These are phyloP conservation scores for Glarea lozoyensis DNA, from an alignment of 495 filamentous ascomycete genomes.

Conservation along the genomic window DNA sequence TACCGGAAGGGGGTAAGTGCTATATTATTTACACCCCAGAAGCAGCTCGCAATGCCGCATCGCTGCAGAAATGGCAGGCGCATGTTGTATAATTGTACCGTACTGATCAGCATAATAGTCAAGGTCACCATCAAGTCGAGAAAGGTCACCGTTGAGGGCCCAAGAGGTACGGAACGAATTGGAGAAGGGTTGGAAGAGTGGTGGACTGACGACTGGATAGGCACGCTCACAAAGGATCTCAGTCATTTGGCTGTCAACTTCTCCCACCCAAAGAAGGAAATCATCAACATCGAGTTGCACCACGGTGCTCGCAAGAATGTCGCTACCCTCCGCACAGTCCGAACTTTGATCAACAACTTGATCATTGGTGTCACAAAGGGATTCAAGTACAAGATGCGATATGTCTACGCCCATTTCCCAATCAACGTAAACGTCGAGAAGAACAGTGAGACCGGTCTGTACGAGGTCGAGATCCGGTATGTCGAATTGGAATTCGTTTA, in stretches of 20 bases:
- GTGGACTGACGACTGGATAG: conserved; percentile 31
- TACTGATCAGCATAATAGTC: conserved; percentile 49
- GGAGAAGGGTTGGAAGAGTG: background rate
- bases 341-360: conserved; percentile 94
- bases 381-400: conserved; percentile 99
- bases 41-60: background rate
- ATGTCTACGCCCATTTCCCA: conserved; percentile 99
- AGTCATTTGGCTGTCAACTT: conserved; percentile 95
- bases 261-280: conserved; percentile 65
- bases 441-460: conserved; percentile 80
- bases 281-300: conserved; percentile 94
- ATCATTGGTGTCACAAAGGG: conserved; percentile 96
- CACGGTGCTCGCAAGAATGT: conserved; percentile 96
- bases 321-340: conserved; percentile 95
- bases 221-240: conserved; percentile 92
- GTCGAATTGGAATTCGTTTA: conserved; percentile 22
- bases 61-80: background rate
- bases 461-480: conserved; percentile 95
- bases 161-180: conserved; percentile 54
- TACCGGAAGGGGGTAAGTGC: conserved; percentile 92
- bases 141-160: conserved; percentile 90
- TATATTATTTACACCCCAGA: conserved; percentile 1
- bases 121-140: conserved; percentile 94
- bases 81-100: conserved; percentile 26
- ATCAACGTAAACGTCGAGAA: conserved; percentile 99